A percentile compares a stretch with the other conserved stretches of the same genome.
Evolutionary conservation across 352 stramenopile species (phyloP).

Genomic region (Sclerospora graminicola): DNA sequence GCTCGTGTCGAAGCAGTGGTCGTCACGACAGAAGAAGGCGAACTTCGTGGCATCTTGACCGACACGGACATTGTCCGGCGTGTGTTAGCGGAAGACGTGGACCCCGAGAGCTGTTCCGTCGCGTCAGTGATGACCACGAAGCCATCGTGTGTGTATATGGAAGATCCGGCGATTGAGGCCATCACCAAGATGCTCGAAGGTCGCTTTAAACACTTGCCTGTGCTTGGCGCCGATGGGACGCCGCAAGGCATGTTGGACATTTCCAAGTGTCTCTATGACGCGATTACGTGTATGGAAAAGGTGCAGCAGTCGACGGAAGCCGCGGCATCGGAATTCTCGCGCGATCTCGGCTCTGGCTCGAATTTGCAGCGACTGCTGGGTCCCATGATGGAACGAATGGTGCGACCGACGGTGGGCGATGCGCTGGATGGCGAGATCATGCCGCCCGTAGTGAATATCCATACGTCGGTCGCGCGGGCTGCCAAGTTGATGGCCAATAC

Average conservation of each 20-base stretch:
- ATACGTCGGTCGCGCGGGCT: slow-evolving; percentile 55
- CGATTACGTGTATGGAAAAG: slow-evolving; percentile 79
- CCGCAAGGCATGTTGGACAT: slow-evolving; percentile 85
- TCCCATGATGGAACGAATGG: slow-evolving; percentile 87
- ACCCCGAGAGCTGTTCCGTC: slow-evolving; percentile 70
- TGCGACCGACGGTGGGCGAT: slow-evolving; percentile 69
- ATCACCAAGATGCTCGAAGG: slow-evolving; percentile 86
- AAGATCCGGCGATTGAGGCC: slow-evolving; percentile 76
- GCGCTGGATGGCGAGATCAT: slow-evolving; percentile 74
- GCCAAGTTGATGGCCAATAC: slow-evolving; percentile 80
- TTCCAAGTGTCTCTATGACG: slow-evolving; percentile 84
- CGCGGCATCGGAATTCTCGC: slow-evolving; percentile 69
- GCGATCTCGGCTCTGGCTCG: slow-evolving; percentile 56
- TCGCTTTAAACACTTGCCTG: slow-evolving; percentile 81
- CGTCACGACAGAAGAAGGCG: slow-evolving; percentile 72
- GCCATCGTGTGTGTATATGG: slow-evolving; percentile 65
- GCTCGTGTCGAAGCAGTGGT: slow-evolving; percentile 79
- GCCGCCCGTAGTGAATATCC: slow-evolving; percentile 64
- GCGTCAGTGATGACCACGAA: slow-evolving; percentile 79
- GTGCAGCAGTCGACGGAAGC: slow-evolving; percentile 80
- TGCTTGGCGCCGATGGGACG: slow-evolving; percentile 57
- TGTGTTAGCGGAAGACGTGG: slow-evolving; percentile 71
- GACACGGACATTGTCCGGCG: slow-evolving; percentile 81
- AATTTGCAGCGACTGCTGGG: slow-evolving; percentile 65
- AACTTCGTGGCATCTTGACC: slow-evolving; percentile 78